phyloP scores from a whole-genome alignment of 495 filamentous ascomycete species.

The Aspergillus heteromorphus region DNA sequence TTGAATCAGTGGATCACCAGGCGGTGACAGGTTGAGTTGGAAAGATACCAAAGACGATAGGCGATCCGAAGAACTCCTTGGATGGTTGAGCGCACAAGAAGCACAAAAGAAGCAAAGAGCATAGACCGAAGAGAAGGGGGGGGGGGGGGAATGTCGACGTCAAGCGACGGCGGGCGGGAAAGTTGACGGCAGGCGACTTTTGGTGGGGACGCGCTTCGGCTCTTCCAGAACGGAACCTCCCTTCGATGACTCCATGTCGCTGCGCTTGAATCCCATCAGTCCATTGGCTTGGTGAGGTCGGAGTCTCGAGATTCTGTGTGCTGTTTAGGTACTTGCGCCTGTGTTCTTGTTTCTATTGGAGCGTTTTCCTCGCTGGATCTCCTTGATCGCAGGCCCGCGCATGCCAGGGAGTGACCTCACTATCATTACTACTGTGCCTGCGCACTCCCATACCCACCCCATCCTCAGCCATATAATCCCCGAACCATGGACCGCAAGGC shows the following conservation, averaged over 20 bases:
- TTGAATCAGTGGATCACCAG: constrained; percentile 7
- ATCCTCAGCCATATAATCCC: too few relatives aligned
- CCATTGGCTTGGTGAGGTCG: too few relatives aligned
- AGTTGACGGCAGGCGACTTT: constrained; percentile 8
- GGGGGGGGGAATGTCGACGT: background rate
- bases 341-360: background rate
- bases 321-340: background rate
- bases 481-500: constrained; percentile 26
- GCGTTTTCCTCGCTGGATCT: background rate
- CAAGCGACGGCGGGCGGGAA: background rate
- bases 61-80: too few relatives aligned
- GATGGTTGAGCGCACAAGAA: background rate
- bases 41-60: background rate
- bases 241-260: background rate
- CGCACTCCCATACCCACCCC: background rate
- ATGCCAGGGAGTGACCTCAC: background rate
- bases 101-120: background rate
- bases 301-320: too few relatives aligned
- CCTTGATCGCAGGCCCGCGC: background rate
- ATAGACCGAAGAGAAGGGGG: background rate
- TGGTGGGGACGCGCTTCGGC: constrained; percentile 8
- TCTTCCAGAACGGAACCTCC: constrained; percentile 5
- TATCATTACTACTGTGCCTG: background rate
- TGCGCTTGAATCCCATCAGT: background rate
- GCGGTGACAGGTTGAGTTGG: background rate